Percentiles rank a stretch among this genome's conserved stretches.
These are phyloP conservation scores for Exophiala alcalophila DNA, from an alignment of 2,329 filamentous ascomycete species.

Conservation along the genomic window DNA sequence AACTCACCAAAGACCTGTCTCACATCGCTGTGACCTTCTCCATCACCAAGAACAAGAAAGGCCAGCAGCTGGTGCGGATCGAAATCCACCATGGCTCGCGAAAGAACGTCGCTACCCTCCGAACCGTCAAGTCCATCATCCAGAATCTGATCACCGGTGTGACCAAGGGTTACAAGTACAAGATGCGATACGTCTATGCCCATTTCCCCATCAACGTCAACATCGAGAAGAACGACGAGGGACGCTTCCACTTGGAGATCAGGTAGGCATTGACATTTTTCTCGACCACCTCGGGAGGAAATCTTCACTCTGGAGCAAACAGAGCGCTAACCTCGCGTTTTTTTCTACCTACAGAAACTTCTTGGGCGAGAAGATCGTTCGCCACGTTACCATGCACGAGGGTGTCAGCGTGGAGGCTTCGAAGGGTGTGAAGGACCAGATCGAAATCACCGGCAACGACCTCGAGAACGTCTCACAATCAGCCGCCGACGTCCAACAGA, in stretches of 20 bases:
- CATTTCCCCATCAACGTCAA: slow-evolving; percentile 99
- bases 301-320: slow-evolving; percentile 22
- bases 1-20: slow-evolving; percentile 93
- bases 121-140: slow-evolving; percentile 96
- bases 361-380: slow-evolving; percentile 98
- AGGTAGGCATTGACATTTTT: slow-evolving; percentile 63
- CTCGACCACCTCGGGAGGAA: slow-evolving; percentile 13
- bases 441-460: slow-evolving; percentile 87
- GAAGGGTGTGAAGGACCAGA: slow-evolving; percentile 95
- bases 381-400: slow-evolving; percentile 80
- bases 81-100: slow-evolving; percentile 97
- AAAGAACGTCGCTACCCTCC: slow-evolving; percentile 97
- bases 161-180: slow-evolving; percentile 99
- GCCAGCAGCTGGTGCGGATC: slow-evolving; percentile 69
- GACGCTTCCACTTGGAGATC: slow-evolving; percentile 90
- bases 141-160: slow-evolving; percentile 98
- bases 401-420: slow-evolving; percentile 91
- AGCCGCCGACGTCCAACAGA: slow-evolving; percentile 98
- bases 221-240: slow-evolving; percentile 92
- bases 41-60: slow-evolving; percentile 64
- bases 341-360: slow-evolving; percentile 71
- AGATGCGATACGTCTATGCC: slow-evolving; percentile 99
- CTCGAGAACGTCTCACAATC: slow-evolving; percentile 97
- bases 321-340: slow-evolving; percentile 2
- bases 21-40: slow-evolving; percentile 97